Evolutionary conservation across 169 alveolate species (phyloP), one percentile per base, ranked within the genome.

Genomic region (Plasmodium cynomolgi): DNA sequence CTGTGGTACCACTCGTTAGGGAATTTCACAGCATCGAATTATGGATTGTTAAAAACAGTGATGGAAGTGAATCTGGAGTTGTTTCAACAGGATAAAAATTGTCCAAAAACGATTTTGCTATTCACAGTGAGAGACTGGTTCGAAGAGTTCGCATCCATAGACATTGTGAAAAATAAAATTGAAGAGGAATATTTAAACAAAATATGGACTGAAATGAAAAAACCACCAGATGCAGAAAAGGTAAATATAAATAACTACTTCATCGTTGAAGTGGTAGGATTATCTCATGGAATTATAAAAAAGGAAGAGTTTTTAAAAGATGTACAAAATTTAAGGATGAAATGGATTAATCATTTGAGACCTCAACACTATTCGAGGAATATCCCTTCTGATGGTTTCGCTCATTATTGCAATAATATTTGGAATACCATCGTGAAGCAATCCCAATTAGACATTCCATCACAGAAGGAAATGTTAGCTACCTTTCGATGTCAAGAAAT

Each of bases 331-430:
- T 83, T 96, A 74, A 90, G 93, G 77, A 20, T 34, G 34, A 95
- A 85, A 81, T 97, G 98, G 98, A 74, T 77, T 3, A 62, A 71
- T 15, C 88, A 79, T 29, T 91, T 97, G 41, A 88, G 96, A 31
- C 98, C 98, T 6, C n/a, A n/a, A 39, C 41, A 91, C 20, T 98
- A 98, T 95, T 96, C 98, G 3, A 91, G 98, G 81, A 71, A 81
- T 47, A 96, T 98, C 23, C 99, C 99, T 3, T 93, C 98, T 1
- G 99, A 98, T 75, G 98, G 99, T 44, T 96, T 97, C 93, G 97
- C 96, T 20, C 95, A 91, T 73, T 98, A 97, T 84, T 92, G 96
- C 34, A 68, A 84, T 84, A 95, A 90, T 80, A 91, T 96, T 29
- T 91, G 97, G 97, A 95, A 96, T 44, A 97, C 98, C 23, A 97